phyloP scores from a whole-genome alignment of 345 rosid genomes.

The Euphorbia pulcherrima region DNA sequence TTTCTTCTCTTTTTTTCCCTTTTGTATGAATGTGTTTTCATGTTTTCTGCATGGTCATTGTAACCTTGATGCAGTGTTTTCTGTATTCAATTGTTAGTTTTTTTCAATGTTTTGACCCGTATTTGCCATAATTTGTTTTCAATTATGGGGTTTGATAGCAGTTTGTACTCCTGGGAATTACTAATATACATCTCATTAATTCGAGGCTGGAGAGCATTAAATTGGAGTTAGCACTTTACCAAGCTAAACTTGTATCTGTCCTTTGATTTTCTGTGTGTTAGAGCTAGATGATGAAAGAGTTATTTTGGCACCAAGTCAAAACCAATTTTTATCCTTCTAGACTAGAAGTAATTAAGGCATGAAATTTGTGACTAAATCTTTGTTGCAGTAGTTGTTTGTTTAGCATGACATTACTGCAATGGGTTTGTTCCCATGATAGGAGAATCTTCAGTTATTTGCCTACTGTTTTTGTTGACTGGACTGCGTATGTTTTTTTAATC shows the following conservation, averaged over 20 bases:
- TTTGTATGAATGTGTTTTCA: background rate
- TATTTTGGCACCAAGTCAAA: background rate
- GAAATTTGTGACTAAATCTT: background rate
- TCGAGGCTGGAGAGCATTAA: no score
- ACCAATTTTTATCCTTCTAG: background rate
- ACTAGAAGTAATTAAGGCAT: background rate
- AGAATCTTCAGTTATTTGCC: background rate
- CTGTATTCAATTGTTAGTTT: background rate
- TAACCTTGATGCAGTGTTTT: background rate
- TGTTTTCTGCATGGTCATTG: background rate
- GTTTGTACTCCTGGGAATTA: background rate
- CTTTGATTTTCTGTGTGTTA: background rate
- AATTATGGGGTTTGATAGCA: conserved; percentile 3
- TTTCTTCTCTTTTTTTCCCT: background rate
- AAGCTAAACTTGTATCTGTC: background rate
- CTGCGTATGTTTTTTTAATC: background rate
- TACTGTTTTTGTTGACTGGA: background rate
- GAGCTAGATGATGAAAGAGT: background rate
- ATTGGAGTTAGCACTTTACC: background rate
- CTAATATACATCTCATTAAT: background rate
- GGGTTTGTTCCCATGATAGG: background rate
- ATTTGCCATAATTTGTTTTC: background rate
- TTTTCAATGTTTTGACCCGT: background rate
- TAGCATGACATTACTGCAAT: background rate
- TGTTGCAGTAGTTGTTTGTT: background rate